phyloP scores from a whole-genome alignment of 208 protist genomes.

The Tritrichomonas musculus region DNA sequence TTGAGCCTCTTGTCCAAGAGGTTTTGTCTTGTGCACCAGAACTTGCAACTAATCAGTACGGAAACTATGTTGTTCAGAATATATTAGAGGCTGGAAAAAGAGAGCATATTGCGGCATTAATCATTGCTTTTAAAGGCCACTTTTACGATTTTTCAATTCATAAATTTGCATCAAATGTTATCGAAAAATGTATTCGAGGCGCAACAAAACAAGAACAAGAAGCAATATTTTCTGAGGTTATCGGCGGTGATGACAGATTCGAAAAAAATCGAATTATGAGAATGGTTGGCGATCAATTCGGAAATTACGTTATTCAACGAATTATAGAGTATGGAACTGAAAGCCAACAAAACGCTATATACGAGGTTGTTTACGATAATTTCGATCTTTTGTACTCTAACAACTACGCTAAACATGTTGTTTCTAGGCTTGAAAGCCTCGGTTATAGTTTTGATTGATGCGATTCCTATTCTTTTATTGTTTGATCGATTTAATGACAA shows the following conservation, averaged over 20 bases:
- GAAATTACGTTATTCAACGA: constrained; percentile 45
- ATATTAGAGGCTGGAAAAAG: neutral
- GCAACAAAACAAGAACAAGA: neutral
- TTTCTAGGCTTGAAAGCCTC: neutral
- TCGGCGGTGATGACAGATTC: neutral
- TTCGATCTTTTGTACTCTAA: neutral
- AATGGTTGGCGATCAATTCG: constrained; percentile 43
- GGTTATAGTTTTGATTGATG: neutral
- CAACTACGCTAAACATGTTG: constrained; percentile 2
- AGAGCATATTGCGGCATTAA: constrained; percentile 6
- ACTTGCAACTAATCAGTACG: constrained; percentile 38
- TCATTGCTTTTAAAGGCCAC: constrained; percentile 24
- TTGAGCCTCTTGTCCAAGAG: neutral
- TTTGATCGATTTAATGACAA: too few relatives aligned
- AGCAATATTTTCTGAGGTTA: constrained; percentile 29
- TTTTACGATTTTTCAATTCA: constrained; percentile 39
- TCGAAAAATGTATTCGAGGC: constrained; percentile 40
- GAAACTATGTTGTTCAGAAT: constrained; percentile 46
- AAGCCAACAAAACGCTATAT: constrained; percentile 29
- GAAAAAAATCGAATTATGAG: neutral
- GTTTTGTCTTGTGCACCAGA: neutral
- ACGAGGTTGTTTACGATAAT: neutral
- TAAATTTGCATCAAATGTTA: constrained; percentile 45
- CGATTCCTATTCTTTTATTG: too few relatives aligned
- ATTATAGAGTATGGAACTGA: constrained; percentile 32